Evolutionary conservation across 139 green algal genomes (phyloP).

Genomic region (Chlorella sp.): DNA sequence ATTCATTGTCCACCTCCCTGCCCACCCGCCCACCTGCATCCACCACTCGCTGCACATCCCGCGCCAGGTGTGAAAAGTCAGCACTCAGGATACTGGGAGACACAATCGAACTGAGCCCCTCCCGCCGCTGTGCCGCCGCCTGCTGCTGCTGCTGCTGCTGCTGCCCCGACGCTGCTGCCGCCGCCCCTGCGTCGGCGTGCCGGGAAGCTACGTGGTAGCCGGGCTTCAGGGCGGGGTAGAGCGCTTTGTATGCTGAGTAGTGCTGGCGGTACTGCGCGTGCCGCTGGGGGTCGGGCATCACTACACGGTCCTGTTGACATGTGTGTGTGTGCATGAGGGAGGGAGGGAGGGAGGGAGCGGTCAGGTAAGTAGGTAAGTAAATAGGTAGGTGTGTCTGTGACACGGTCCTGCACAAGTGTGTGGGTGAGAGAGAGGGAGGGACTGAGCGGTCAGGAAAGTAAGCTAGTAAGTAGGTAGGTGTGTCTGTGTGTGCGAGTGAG

Average conservation of each 20-base stretch:
- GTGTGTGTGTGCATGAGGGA: not conserved
- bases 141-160: not conserved
- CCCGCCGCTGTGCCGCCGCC: not conserved
- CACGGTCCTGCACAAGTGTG: too few relatives aligned
- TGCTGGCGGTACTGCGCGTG: slow-evolving; percentile 59
- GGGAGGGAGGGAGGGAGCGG: not conserved
- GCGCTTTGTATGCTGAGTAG: slow-evolving; percentile 58
- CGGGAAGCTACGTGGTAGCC: slow-evolving; percentile 41
- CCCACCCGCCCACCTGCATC: slow-evolving; percentile 75
- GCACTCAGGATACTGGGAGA: slow-evolving; percentile 86
- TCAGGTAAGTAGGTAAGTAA: not conserved
- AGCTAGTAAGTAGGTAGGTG: too few relatives aligned
- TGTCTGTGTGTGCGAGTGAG: too few relatives aligned
- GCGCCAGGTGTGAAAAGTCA: slow-evolving; percentile 84
- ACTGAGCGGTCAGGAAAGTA: too few relatives aligned
- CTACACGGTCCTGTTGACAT: slow-evolving; percentile 2
- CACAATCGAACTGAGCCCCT: slow-evolving; percentile 56
- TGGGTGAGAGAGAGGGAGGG: too few relatives aligned
- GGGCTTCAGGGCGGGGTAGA: slow-evolving; percentile 71
- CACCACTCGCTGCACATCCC: slow-evolving; percentile 78
- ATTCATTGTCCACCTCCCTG: not conserved
- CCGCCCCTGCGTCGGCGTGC: slow-evolving; percentile 17
- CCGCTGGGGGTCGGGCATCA: slow-evolving; percentile 56
- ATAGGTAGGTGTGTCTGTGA: too few relatives aligned
- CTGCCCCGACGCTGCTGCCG: not conserved